Evolutionary conservation across 148 eudicot genomes (phyloP).

Genomic region (Polygonum maritimum): DNA sequence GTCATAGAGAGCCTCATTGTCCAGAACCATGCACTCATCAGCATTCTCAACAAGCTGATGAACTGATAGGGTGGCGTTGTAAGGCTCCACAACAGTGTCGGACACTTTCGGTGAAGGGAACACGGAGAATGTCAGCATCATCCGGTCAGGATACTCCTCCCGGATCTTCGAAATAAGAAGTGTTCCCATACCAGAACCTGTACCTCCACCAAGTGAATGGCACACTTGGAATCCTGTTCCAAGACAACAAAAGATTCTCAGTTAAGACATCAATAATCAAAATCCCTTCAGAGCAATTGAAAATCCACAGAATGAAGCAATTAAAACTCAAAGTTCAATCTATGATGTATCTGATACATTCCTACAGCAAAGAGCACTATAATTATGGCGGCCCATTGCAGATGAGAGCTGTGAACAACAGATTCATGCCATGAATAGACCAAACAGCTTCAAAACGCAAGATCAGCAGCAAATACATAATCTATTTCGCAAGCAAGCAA

Average conservation of each 20-base stretch:
- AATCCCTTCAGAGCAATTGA: not conserved
- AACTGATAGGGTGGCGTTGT: conserved; percentile 38
- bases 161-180: conserved; percentile 5
- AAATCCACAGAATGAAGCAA: not conserved
- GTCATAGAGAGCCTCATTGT: conserved; percentile 38
- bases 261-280: not conserved
- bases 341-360: not conserved
- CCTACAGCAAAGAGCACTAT: not conserved
- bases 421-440: not conserved
- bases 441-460: not conserved
- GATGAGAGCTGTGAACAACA: not conserved
- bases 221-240: conserved; percentile 10
- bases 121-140: conserved; percentile 10
- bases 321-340: not conserved
- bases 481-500: not conserved
- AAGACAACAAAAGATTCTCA: not conserved
- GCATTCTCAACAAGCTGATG: conserved; percentile 42
- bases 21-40: conserved; percentile 41
- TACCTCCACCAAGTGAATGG: conserved; percentile 11
- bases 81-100: conserved; percentile 42
- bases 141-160: conserved; percentile 10
- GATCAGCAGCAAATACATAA: not conserved
- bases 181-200: conserved; percentile 14
- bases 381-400: not conserved
- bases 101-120: conserved; percentile 21